Evolutionary conservation across 2,329 filamentous ascomycete species (phyloP).

Genomic region (Emergomyces africanus): DNA sequence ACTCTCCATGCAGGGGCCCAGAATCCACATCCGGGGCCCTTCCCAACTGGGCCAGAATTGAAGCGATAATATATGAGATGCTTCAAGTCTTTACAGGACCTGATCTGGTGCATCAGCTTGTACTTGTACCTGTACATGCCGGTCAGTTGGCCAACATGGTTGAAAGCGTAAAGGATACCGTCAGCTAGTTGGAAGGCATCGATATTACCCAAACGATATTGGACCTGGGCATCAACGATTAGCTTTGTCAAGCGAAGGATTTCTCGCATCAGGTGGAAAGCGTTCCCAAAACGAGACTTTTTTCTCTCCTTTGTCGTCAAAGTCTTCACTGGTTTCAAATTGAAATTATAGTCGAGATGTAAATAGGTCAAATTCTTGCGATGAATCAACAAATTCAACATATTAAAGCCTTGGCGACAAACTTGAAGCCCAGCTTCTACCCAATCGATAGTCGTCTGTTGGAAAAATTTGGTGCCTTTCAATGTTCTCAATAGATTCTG

Average conservation of each 20-base stretch:
- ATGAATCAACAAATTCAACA: conserved; percentile 95
- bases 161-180: conserved; percentile 98
- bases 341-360: conserved; percentile 99
- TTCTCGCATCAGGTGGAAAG: conserved; percentile 97
- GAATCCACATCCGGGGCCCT: conserved; percentile 95
- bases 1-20: conserved; percentile 98
- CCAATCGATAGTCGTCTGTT: conserved; percentile 98
- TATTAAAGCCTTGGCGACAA: conserved; percentile 96
- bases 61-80: conserved; percentile 99
- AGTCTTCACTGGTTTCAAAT: conserved; percentile 97
- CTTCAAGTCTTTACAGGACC: conserved; percentile 97
- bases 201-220: conserved; percentile 94
- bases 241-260: conserved; percentile 92
- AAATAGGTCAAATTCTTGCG: conserved; percentile 97
- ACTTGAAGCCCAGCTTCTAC: conserved; percentile 97
- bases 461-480: conserved; percentile 98
- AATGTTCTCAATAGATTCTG: conserved; percentile 81
- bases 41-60: conserved; percentile 91
- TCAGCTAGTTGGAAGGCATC: conserved; percentile 98
- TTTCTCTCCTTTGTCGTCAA: conserved; percentile 97
- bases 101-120: conserved; percentile 99
- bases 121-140: conserved; percentile 99
- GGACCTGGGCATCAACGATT: conserved; percentile 96
- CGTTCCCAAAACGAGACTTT: conserved; percentile 98
- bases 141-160: conserved; percentile 94